Conservation (phyloP, 2,329 filamentous ascomycete genomes). For the Pyricularia sp. region DNA sequence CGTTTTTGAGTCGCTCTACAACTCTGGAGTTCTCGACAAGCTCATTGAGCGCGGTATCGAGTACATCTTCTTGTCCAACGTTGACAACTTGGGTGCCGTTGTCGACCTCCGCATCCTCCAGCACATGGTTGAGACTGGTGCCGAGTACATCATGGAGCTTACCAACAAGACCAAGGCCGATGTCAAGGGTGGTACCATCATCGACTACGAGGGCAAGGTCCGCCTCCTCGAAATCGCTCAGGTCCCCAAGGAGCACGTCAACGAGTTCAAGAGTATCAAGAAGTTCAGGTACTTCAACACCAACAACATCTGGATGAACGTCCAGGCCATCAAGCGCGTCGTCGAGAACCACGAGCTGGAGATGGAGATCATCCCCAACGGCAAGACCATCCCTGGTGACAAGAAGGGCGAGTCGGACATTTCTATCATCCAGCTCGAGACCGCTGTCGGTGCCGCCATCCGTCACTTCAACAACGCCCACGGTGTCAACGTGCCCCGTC, state of each 20-base stretch:
- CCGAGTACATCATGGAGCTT: slow-evolving; percentile 99
- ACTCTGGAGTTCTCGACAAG: slow-evolving; percentile 96
- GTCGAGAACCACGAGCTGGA: slow-evolving; percentile 97
- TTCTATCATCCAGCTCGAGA: slow-evolving; percentile 96
- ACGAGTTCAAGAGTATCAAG: slow-evolving; percentile 99
- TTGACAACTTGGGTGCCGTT: slow-evolving; percentile 95
- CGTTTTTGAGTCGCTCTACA: slow-evolving; percentile 99
- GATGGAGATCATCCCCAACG: slow-evolving; percentile 99
- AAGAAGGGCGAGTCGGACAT: slow-evolving; percentile 99
- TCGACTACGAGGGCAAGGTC: slow-evolving; percentile 95
- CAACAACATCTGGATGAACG: slow-evolving; percentile 99
- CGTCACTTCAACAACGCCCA: slow-evolving; percentile 98
- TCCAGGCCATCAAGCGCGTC: slow-evolving; percentile 94
- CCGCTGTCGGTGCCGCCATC: slow-evolving; percentile 94
- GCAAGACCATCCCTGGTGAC: slow-evolving; percentile 95
- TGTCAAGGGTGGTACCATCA: slow-evolving; percentile 99
- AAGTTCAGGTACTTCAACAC: slow-evolving; percentile 99
- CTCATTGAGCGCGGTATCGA: slow-evolving; percentile 92
- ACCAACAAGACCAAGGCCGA: slow-evolving; percentile 99
- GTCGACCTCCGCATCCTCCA: slow-evolving; percentile 97
- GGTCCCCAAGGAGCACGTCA: slow-evolving; percentile 98
- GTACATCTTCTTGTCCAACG: slow-evolving; percentile 98
- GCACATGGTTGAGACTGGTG: slow-evolving; percentile 96
- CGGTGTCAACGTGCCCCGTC: slow-evolving; percentile 95
- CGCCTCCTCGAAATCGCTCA: slow-evolving; percentile 97